phyloP scores from a whole-genome alignment of 495 filamentous ascomycete species.

The Aspergillus sparsus region DNA sequence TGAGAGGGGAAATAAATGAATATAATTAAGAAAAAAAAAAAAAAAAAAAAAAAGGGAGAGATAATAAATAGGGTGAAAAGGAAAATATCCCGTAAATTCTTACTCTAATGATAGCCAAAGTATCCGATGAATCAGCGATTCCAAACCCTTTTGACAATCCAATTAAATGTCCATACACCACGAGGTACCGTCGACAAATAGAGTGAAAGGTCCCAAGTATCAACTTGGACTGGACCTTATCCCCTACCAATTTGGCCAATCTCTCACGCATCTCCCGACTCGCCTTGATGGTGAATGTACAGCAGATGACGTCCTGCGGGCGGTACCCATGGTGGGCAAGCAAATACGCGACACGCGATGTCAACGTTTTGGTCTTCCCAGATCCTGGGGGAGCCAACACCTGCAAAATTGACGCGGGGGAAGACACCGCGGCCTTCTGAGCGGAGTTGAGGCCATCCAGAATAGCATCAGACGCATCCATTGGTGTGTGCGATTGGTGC shows the following conservation, averaged over 20 bases:
- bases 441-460: constrained; percentile 79
- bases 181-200: constrained; percentile 82
- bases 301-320: constrained; percentile 92
- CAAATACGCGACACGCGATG: constrained; percentile 92
- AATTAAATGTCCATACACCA: constrained; percentile 82
- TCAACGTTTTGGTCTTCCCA: constrained; percentile 97
- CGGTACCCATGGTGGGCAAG: constrained; percentile 73
- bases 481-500: constrained; percentile 1
- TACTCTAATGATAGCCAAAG: constrained; percentile 61
- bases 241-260: constrained; percentile 74
- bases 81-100: constrained; percentile 12
- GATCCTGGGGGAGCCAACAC: constrained; percentile 86
- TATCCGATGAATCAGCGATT: constrained; percentile 88
- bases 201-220: constrained; percentile 96
- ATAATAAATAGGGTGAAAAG: neutral
- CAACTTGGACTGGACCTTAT: constrained; percentile 73
- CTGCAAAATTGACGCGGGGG: constrained; percentile 74
- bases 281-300: constrained; percentile 97
- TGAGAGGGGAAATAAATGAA: too few relatives aligned
- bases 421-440: constrained; percentile 83
- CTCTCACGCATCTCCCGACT: constrained; percentile 94
- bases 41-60: neutral
- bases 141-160: constrained; percentile 82
- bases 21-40: too few relatives aligned
- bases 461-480: constrained; percentile 47